A percentile compares a stretch with the other conserved stretches of the same genome.
phyloP scores from a whole-genome alignment of 805 yeast genomes.

The Kuraishia piskuri region DNA sequence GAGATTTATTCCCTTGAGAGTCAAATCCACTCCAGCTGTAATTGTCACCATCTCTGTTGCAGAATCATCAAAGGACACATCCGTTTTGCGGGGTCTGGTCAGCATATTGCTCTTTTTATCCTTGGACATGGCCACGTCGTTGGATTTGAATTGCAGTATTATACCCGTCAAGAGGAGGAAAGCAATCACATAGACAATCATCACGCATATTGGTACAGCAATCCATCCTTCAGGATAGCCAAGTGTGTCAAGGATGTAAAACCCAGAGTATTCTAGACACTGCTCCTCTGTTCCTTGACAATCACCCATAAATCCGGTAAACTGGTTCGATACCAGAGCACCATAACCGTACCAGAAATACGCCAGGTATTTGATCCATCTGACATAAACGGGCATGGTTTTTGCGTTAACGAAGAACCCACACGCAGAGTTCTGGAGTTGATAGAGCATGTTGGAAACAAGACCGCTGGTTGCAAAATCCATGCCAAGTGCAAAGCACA shows the following conservation, averaged over 20 bases:
- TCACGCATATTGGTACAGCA: conserved; percentile 44
- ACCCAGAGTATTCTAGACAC: conserved; percentile 41
- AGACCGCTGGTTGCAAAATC: conserved; percentile 48
- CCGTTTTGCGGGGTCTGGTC: not conserved
- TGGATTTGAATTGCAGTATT: conserved; percentile 33
- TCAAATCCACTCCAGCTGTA: conserved; percentile 2
- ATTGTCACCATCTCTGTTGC: not conserved
- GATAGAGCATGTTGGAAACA: conserved; percentile 43
- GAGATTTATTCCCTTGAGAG: conserved; percentile 5
- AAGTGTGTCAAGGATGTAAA: conserved; percentile 35
- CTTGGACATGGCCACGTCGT: conserved; percentile 36
- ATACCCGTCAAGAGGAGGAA: conserved; percentile 34
- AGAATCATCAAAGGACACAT: not conserved
- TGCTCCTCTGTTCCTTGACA: conserved; percentile 30
- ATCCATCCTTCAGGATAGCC: conserved; percentile 56
- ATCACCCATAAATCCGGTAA: conserved; percentile 46
- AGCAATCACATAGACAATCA: conserved; percentile 45
- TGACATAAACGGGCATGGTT: conserved; percentile 68
- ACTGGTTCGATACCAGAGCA: conserved; percentile 49
- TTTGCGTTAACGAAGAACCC: conserved; percentile 67
- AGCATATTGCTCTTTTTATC: conserved; percentile 7
- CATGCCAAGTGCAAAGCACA: conserved; percentile 39
- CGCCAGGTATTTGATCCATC: conserved; percentile 67
- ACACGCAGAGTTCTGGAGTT: conserved; percentile 61
- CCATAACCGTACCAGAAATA: conserved; percentile 69